Conservation (phyloP, 2,329 filamentous ascomycete genomes). For the Fusarium verrucosum region DNA sequence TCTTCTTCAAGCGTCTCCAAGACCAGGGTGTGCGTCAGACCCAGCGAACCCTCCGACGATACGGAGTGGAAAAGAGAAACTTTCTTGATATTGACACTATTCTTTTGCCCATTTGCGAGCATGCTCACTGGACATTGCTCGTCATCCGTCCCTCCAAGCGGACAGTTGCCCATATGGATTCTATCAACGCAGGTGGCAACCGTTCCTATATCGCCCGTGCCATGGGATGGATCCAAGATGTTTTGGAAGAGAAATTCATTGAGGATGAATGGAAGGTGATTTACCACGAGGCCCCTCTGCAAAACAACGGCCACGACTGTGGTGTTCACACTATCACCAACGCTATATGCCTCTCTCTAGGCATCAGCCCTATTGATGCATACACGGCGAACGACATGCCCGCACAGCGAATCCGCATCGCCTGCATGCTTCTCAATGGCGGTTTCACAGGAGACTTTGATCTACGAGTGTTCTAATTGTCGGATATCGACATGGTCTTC, state of each 20-base stretch:
- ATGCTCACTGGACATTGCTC: conserved; percentile 76
- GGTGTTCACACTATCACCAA: conserved; percentile 82
- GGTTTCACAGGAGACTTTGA: conserved; percentile 71
- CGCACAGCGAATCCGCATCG: conserved; percentile 68
- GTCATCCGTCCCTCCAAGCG: conserved; percentile 69
- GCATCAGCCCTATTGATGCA: conserved; percentile 59
- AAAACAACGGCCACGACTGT: conserved; percentile 77
- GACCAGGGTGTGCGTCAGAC: conserved; percentile 58
- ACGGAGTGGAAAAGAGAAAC: conserved; percentile 66
- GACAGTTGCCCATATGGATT: conserved; percentile 76
- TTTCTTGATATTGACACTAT: conserved; percentile 73
- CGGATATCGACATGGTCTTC: background rate
- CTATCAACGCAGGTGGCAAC: conserved; percentile 59
- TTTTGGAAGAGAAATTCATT: conserved; percentile 64
- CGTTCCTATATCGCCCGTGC: conserved; percentile 54
- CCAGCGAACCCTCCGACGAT: conserved; percentile 65
- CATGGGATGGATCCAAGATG: conserved; percentile 64
- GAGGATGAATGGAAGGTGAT: conserved; percentile 68
- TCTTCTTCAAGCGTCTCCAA: conserved; percentile 68
- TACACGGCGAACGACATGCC: conserved; percentile 66
- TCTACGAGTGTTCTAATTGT: conserved; percentile 51
- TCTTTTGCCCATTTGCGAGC: conserved; percentile 73
- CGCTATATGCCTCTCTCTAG: conserved; percentile 68
- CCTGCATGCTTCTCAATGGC: conserved; percentile 71
- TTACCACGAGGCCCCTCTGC: conserved; percentile 60